These are phyloP conservation scores for Arxiozyma slooffiae DNA, from an alignment of 1,139 yeast species.

Conservation along the genomic window DNA sequence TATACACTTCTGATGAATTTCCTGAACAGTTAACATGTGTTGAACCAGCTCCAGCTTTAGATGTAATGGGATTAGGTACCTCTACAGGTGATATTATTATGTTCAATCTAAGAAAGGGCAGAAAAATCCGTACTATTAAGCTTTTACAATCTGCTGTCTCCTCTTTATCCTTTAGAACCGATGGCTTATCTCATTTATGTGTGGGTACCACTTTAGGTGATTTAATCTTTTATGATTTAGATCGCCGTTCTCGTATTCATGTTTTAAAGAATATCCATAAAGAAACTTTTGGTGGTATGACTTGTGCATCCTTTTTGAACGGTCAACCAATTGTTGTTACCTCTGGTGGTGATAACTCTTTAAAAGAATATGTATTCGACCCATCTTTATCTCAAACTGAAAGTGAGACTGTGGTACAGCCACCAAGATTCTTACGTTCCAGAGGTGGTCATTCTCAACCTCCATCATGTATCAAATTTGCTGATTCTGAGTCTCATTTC, in stretches of 20 bases:
- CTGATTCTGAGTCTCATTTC: conserved; percentile 74
- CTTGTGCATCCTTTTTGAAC: conserved; percentile 64
- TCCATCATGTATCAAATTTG: conserved; percentile 67
- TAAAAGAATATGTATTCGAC: conserved; percentile 89
- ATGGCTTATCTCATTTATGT: conserved; percentile 76
- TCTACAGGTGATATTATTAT: conserved; percentile 56
- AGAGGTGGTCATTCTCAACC: conserved; percentile 97
- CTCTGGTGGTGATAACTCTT: conserved; percentile 82
- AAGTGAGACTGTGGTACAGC: conserved; percentile 50
- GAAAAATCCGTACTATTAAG: conserved; percentile 46
- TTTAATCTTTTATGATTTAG: conserved; percentile 73
- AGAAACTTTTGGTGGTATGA: conserved; percentile 71
- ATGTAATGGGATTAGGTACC: conserved; percentile 71
- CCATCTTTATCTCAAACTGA: conserved; percentile 69
- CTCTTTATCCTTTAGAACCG: conserved; percentile 82
- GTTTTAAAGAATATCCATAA: conserved; percentile 63
- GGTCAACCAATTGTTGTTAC: conserved; percentile 93
- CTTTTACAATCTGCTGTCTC: conserved; percentile 52
- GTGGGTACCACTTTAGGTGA: conserved; percentile 77
- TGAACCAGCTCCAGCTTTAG: conserved; percentile 80
- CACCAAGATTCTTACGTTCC: conserved; percentile 85
- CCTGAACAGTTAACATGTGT: conserved; percentile 47
- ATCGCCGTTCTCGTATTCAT: conserved; percentile 63
- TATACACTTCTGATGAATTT: conserved; percentile 52
- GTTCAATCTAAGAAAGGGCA: conserved; percentile 62